Percentiles rank a stretch among this genome's conserved stretches.
Conservation (phyloP, 768 basidiomycete genomes). For the Kwoniella dendrophila region DNA sequence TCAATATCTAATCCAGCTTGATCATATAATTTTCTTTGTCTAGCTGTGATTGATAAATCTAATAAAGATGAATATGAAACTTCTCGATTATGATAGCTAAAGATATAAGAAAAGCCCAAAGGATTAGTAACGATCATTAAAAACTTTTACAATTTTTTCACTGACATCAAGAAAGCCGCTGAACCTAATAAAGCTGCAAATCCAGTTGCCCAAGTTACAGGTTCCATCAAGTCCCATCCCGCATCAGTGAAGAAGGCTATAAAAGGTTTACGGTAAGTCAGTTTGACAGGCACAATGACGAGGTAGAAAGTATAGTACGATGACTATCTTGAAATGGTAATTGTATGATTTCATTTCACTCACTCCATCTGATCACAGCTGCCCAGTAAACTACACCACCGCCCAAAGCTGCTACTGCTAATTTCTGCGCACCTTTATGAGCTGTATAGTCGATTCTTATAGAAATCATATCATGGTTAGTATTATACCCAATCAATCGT, state of each 20-base stretch:
- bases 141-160: too few species aligned
- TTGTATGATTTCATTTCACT: too few species aligned
- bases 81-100: conserved; percentile 52
- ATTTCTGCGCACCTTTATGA: conserved; percentile 62
- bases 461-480: background rate
- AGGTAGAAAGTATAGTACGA: background rate
- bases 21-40: conserved; percentile 64
- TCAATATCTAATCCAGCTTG: conserved; percentile 67
- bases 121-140: too few species aligned
- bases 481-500: background rate
- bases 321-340: too few species aligned
- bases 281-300: background rate
- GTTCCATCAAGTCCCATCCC: conserved; percentile 67
- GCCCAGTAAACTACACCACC: conserved; percentile 69
- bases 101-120: background rate
- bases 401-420: conserved; percentile 66
- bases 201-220: conserved; percentile 54
- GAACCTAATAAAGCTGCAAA: conserved; percentile 40
- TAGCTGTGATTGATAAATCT: conserved; percentile 64
- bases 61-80: conserved; percentile 70
- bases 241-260: conserved; percentile 48
- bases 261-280: background rate
- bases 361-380: conserved; percentile 66
- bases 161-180: conserved; percentile 42
- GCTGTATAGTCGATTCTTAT: conserved; percentile 61